phyloP scores from a whole-genome alignment of 2,329 filamentous ascomycete genomes.

The Chlorencoelia australis region DNA sequence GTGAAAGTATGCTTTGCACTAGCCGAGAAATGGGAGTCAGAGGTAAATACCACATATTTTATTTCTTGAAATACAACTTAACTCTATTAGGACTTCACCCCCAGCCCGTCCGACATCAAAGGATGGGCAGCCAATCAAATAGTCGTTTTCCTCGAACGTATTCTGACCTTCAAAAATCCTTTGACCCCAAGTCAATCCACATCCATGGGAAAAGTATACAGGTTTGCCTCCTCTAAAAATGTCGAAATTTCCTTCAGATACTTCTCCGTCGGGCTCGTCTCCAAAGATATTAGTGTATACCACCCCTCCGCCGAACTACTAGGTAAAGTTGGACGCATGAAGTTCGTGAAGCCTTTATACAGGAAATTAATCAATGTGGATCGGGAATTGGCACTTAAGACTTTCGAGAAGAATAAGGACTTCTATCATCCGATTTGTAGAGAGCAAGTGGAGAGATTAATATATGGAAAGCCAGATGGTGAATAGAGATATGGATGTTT shows the following conservation, averaged over 20 bases:
- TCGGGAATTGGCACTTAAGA: conserved; percentile 62
- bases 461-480: conserved; percentile 30
- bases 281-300: conserved; percentile 60
- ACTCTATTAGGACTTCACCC: conserved; percentile 42
- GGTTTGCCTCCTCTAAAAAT: conserved; percentile 65
- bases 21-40: conserved; percentile 68
- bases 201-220: conserved; percentile 65
- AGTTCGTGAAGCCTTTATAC: conserved; percentile 86
- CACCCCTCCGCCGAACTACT: conserved; percentile 63
- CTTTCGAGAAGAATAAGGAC: conserved; percentile 77
- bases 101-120: conserved; percentile 57
- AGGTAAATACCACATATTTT: conserved; percentile 29
- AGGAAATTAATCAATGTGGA: conserved; percentile 66
- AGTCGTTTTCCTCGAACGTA: conserved; percentile 77
- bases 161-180: conserved; percentile 57
- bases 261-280: conserved; percentile 67
- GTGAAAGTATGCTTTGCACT: conserved; percentile 79
- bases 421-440: conserved; percentile 96
- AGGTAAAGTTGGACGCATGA: conserved; percentile 84
- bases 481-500: neutral
- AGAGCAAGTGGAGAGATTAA: conserved; percentile 79
- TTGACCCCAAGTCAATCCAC: conserved; percentile 57
- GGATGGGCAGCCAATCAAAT: conserved; percentile 78
- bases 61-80: neutral
- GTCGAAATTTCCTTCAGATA: conserved; percentile 78